phyloP scores from a whole-genome alignment of 1,284 basidiomycete genomes.

The Binderoboletus segoi region DNA sequence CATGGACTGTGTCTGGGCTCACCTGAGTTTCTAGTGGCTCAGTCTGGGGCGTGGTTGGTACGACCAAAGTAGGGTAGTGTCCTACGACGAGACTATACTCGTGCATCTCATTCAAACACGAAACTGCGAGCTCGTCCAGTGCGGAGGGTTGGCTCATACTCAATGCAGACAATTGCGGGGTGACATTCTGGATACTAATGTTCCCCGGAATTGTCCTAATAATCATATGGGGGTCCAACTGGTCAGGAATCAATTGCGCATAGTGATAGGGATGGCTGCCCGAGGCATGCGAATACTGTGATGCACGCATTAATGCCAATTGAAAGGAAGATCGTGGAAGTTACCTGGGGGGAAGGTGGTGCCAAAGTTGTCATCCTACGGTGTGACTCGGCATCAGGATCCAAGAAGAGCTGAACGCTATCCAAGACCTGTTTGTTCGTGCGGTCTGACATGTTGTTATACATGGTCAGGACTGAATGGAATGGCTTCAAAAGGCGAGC shows the following conservation, averaged over 20 bases:
- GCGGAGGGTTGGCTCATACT: not conserved
- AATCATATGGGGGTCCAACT: not conserved
- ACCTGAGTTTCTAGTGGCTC: slow-evolving; percentile 3
- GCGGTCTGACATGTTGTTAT: not conserved
- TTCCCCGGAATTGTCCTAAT: not conserved
- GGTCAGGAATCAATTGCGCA: not conserved
- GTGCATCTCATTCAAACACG: not conserved
- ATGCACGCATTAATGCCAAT: not conserved
- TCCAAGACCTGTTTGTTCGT: not conserved
- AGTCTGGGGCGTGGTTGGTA: not conserved
- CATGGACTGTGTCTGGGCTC: not conserved
- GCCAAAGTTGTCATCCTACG: not conserved
- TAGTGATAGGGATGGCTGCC: not conserved
- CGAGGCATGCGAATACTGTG: not conserved
- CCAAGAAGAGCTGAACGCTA: not conserved
- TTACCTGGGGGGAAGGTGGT: slow-evolving; percentile 5
- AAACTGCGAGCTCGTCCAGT: not conserved
- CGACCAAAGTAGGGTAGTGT: not conserved
- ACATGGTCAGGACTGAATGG: not conserved
- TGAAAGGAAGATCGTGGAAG: not conserved
- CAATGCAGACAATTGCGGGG: not conserved
- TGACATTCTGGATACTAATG: not conserved
- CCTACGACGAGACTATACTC: not conserved
- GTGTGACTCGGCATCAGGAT: not conserved
- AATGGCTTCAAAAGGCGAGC: not conserved